Percentiles rank a stretch among this genome's conserved stretches.
Conservation (phyloP, 129 eudicot genomes). For the Escallonia herrerae region DNA sequence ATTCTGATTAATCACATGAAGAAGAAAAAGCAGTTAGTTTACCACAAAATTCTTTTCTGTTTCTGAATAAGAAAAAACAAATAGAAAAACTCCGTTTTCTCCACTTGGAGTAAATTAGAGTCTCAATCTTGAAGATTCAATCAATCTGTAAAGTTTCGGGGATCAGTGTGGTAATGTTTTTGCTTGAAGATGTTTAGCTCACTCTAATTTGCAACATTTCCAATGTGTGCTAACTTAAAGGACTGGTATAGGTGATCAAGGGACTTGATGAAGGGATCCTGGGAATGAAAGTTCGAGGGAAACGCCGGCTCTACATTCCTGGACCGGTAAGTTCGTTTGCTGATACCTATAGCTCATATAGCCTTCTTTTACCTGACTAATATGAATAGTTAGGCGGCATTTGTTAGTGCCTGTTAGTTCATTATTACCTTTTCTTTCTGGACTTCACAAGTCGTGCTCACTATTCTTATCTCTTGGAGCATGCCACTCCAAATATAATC, state of each 20-base stretch:
- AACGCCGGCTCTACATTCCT: conserved; percentile 84
- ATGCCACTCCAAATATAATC: too few relatives aligned
- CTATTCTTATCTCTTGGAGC: background rate
- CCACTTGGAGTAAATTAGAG: background rate
- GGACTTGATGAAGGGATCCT: conserved; percentile 97
- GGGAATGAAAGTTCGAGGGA: conserved; percentile 95
- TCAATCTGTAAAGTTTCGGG: too few relatives aligned
- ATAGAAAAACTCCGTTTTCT: background rate
- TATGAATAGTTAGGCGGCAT: too few relatives aligned
- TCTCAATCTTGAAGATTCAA: too few relatives aligned
- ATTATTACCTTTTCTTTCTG: background rate
- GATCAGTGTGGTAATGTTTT: too few relatives aligned
- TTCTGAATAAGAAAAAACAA: background rate
- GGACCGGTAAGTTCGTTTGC: conserved; percentile 65
- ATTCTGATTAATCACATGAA: background rate
- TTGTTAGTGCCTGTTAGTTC: too few relatives aligned
- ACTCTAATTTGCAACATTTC: background rate
- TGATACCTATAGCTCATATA: too few relatives aligned
- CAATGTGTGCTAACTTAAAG: conserved; percentile 4
- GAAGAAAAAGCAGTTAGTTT: background rate
- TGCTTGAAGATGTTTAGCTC: background rate
- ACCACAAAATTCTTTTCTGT: background rate
- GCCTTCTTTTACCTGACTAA: too few relatives aligned
- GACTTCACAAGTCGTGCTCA: background rate
- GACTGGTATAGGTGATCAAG: conserved; percentile 65